A percentile compares a stretch with the other conserved stretches of the same genome.
Evolutionary conservation across 306 rosid genomes (phyloP).

Genomic region (Quercus variabilis): DNA sequence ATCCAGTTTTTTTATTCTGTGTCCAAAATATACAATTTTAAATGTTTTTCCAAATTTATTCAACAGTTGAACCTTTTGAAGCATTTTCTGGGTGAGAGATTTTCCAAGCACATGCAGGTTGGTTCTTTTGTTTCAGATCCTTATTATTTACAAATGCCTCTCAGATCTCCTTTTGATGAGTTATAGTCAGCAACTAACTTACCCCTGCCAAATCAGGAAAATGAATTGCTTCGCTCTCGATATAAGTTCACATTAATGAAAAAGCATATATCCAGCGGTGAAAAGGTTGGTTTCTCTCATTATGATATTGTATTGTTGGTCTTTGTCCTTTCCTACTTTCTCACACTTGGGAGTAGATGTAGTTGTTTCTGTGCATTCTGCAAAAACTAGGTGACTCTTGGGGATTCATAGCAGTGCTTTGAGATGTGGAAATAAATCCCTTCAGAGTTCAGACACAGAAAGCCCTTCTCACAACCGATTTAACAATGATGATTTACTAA

Average conservation of each 20-base stretch:
- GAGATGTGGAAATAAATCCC: no score
- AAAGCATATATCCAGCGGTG: slow-evolving; percentile 12
- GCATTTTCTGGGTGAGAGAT: slow-evolving; percentile 12
- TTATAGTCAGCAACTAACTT: background rate
- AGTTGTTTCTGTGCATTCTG: no score
- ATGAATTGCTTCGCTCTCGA: slow-evolving; percentile 23
- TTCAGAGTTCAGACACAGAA: no score
- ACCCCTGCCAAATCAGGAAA: slow-evolving; percentile 21
- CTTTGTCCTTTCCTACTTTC: no score
- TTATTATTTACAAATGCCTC: background rate
- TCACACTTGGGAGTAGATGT: no score
- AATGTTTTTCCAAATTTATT: no score
- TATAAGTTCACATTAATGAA: slow-evolving; percentile 14
- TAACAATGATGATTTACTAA: no score
- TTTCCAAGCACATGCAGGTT: slow-evolving; percentile 22
- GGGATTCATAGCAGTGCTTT: no score
- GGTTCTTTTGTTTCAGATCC: background rate
- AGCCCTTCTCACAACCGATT: no score
- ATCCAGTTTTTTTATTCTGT: background rate
- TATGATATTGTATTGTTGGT: no score
- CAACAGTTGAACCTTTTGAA: slow-evolving; percentile 15
- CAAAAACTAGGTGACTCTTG: no score
- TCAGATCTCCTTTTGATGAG: background rate
- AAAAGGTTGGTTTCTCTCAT: slow-evolving; percentile 15
- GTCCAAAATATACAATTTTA: no score